These are phyloP conservation scores for Exsudoporus floridanus DNA, from an alignment of 1,284 basidiomycete genomes.

Conservation along the genomic window DNA sequence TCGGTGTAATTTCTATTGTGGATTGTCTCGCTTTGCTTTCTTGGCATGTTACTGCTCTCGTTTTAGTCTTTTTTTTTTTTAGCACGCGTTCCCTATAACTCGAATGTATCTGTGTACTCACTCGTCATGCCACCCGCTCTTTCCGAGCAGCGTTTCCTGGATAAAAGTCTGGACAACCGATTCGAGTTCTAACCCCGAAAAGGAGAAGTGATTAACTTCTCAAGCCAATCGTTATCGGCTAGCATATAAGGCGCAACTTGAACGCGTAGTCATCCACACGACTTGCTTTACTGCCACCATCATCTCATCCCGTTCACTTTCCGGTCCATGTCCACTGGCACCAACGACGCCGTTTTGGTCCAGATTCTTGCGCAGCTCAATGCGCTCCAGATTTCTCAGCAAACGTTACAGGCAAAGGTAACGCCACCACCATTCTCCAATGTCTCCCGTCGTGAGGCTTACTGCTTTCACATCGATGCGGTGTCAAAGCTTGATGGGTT, in stretches of 20 bases:
- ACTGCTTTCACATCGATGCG: neutral
- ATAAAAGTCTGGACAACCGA: too few relatives aligned
- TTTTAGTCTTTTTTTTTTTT: neutral
- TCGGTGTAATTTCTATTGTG: neutral
- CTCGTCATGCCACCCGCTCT: neutral
- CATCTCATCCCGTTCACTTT: conserved; percentile 3
- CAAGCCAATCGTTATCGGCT: conserved; percentile 1
- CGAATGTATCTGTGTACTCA: neutral
- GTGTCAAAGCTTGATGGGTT: conserved; percentile 40
- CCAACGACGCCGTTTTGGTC: conserved; percentile 56
- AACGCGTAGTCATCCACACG: neutral
- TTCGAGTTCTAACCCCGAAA: conserved; percentile 9
- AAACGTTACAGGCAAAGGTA: conserved; percentile 74
- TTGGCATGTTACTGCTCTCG: neutral
- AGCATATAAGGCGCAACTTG: conserved; percentile 10
- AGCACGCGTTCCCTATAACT: neutral
- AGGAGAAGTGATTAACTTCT: conserved; percentile 4
- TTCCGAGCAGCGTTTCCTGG: neutral
- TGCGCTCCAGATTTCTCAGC: conserved; percentile 67
- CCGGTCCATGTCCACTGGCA: conserved; percentile 43
- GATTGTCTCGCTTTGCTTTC: conserved; percentile 1
- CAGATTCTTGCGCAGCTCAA: conserved; percentile 73
- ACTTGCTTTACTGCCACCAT: conserved; percentile 14
- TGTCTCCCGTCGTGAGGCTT: conserved; percentile 2
- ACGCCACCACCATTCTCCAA: neutral